A percentile compares a stretch with the other conserved stretches of the same genome.
Conservation (phyloP, 805 yeast genomes). For the Candida maris region DNA sequence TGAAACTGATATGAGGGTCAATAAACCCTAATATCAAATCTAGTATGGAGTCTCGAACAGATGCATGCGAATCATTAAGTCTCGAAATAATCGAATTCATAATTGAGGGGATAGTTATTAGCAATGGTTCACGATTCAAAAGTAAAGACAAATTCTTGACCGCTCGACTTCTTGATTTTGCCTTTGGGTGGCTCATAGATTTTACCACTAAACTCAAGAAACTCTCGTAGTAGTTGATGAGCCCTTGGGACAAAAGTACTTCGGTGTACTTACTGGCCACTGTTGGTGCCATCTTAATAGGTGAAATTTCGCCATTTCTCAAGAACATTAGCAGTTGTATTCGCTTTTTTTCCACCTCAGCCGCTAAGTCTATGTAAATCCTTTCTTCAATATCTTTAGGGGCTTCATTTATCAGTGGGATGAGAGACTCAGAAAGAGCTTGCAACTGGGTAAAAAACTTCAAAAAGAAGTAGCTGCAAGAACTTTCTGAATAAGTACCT, state of each 20-base stretch:
- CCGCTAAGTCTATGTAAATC: neutral
- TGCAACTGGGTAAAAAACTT: conserved; percentile 1
- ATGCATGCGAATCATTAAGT: conserved; percentile 59
- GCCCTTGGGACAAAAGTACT: conserved; percentile 30
- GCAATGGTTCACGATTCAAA: conserved; percentile 47
- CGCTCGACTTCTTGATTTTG: conserved; percentile 58
- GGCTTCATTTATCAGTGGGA: neutral
- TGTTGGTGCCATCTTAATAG: neutral
- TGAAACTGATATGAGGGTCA: conserved; percentile 39
- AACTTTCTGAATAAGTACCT: conserved; percentile 2
- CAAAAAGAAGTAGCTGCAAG: conserved; percentile 9
- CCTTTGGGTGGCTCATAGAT: conserved; percentile 45
- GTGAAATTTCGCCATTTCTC: neutral
- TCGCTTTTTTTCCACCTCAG: neutral
- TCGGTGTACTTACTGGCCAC: conserved; percentile 15
- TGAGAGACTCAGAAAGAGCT: neutral
- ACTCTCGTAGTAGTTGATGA: conserved; percentile 44
- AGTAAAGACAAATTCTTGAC: conserved; percentile 58
- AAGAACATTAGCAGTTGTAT: neutral
- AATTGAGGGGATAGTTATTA: conserved; percentile 49
- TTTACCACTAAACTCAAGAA: conserved; percentile 49
- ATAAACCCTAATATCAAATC: conserved; percentile 57
- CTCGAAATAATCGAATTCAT: conserved; percentile 49
- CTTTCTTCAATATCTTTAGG: neutral
- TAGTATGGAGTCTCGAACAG: conserved; percentile 72